Conservation (phyloP, 2,329 filamentous ascomycete species). For the Fusarium annulatum region DNA sequence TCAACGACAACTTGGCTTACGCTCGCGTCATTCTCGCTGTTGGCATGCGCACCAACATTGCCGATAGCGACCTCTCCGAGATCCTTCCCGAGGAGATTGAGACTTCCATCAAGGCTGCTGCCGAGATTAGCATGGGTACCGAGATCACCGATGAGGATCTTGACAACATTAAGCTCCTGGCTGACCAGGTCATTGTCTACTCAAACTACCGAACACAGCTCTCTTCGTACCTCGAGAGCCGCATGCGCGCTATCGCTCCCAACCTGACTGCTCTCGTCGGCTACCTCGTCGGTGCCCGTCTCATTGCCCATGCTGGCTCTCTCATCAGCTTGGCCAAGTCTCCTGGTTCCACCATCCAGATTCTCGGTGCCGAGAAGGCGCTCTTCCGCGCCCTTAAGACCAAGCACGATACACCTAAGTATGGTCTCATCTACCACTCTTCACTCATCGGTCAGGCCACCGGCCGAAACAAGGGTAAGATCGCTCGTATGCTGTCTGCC, state of each 20-base stretch:
- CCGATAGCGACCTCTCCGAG: slow-evolving; percentile 82
- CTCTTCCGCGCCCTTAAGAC: slow-evolving; percentile 98
- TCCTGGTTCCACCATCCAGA: slow-evolving; percentile 95
- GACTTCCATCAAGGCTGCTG: slow-evolving; percentile 88
- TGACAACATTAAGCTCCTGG: slow-evolving; percentile 89
- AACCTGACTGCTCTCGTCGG: slow-evolving; percentile 95
- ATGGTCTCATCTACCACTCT: slow-evolving; percentile 92
- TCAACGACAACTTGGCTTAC: slow-evolving; percentile 97
- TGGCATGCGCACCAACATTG: slow-evolving; percentile 86
- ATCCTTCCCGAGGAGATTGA: slow-evolving; percentile 97
- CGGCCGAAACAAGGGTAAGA: slow-evolving; percentile 99
- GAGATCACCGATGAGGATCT: slow-evolving; percentile 95
- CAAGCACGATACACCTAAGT: slow-evolving; percentile 99
- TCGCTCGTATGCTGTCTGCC: slow-evolving; percentile 93
- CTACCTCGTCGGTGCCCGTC: slow-evolving; percentile 90
- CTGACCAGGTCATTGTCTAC: slow-evolving; percentile 92
- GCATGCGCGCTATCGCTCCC: slow-evolving; percentile 96
- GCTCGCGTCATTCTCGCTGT: slow-evolving; percentile 87
- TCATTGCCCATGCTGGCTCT: slow-evolving; percentile 95
- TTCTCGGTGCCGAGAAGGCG: slow-evolving; percentile 97
- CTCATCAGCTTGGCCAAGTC: slow-evolving; percentile 95
- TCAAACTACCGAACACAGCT: slow-evolving; percentile 91
- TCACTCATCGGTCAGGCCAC: slow-evolving; percentile 96
- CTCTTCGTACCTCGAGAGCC: slow-evolving; percentile 86
- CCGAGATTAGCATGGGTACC: slow-evolving; percentile 98